A percentile compares a stretch with the other conserved stretches of the same genome.
phyloP scores from a whole-genome alignment of 2,329 filamentous ascomycete genomes.

The Colletotrichum salicis region DNA sequence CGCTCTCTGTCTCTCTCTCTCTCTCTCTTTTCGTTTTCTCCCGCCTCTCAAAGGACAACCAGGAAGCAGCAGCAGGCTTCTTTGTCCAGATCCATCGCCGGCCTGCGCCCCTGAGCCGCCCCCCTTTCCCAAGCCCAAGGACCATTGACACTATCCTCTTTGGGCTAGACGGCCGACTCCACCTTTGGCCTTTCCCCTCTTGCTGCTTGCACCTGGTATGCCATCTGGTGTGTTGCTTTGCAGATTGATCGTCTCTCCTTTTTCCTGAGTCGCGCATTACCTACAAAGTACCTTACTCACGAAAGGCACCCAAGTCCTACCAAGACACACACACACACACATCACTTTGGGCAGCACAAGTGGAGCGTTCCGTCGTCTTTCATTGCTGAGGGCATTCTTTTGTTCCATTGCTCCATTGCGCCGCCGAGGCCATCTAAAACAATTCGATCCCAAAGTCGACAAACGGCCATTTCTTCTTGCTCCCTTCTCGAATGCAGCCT shows the following conservation, averaged over 20 bases:
- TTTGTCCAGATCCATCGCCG: slow-evolving; percentile 26
- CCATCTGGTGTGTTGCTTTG: slow-evolving; percentile 7
- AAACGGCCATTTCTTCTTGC: slow-evolving; percentile 9
- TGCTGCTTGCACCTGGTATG: neutral
- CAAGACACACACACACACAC: slow-evolving; percentile 15
- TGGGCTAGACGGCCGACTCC: slow-evolving; percentile 27
- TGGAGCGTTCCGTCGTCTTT: slow-evolving; percentile 1
- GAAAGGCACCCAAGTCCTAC: neutral
- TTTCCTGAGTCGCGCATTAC: slow-evolving; percentile 31
- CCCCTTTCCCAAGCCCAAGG: slow-evolving; percentile 8
- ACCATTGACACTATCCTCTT: slow-evolving; percentile 25
- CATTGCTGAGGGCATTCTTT: slow-evolving; percentile 20
- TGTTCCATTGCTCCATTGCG: slow-evolving; percentile 7
- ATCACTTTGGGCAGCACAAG: slow-evolving; percentile 12
- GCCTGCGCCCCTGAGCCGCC: slow-evolving; percentile 19
- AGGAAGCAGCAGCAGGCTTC: neutral
- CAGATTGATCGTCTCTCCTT: slow-evolving; percentile 29
- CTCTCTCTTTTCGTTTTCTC: neutral
- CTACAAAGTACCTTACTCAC: neutral
- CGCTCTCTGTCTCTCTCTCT: neutral
- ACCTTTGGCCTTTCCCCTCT: slow-evolving; percentile 23
- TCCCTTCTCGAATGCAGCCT: slow-evolving; percentile 7
- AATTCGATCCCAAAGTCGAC: slow-evolving; percentile 1
- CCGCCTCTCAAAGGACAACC: neutral
- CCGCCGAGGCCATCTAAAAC: slow-evolving; percentile 10